A percentile compares a stretch with the other conserved stretches of the same genome.
phyloP scores from a whole-genome alignment of 192 early-diverging fungal species.

The Coemansia sp. region DNA sequence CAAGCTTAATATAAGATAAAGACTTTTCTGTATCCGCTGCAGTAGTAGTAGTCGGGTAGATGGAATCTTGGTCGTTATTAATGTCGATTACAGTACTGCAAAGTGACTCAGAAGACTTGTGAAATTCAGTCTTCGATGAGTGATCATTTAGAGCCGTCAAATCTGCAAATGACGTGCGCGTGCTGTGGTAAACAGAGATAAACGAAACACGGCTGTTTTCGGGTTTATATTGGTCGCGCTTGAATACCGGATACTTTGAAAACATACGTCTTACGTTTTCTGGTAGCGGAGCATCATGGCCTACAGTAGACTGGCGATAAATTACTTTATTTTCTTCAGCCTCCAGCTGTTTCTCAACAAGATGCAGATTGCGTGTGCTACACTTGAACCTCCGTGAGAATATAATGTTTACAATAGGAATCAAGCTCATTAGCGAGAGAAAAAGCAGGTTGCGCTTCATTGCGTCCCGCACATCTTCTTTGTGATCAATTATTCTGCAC shows the following conservation, averaged over 20 bases:
- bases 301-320: slow-evolving; percentile 1
- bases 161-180: slow-evolving; percentile 19
- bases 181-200: slow-evolving; percentile 27
- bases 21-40: too few species aligned
- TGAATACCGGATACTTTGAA: slow-evolving; percentile 23
- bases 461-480: neutral
- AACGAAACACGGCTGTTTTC: slow-evolving; percentile 2
- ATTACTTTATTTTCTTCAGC: slow-evolving; percentile 16
- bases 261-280: slow-evolving; percentile 20
- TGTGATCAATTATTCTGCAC: slow-evolving; percentile 11
- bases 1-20: too few species aligned
- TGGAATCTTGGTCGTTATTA: neutral
- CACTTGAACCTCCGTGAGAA: slow-evolving; percentile 42
- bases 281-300: slow-evolving; percentile 13
- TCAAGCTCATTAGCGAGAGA: slow-evolving; percentile 19
- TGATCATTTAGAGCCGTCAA: neutral
- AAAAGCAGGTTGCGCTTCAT: slow-evolving; percentile 34
- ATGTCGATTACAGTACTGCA: slow-evolving; percentile 13
- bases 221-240: slow-evolving; percentile 7
- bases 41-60: neutral
- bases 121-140: neutral
- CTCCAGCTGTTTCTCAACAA: slow-evolving; percentile 30
- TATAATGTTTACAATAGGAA: slow-evolving; percentile 39
- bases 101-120: neutral
- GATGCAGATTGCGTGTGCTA: slow-evolving; percentile 34